phyloP scores from a whole-genome alignment of 1,284 basidiomycete species.

The Boletus sp. region DNA sequence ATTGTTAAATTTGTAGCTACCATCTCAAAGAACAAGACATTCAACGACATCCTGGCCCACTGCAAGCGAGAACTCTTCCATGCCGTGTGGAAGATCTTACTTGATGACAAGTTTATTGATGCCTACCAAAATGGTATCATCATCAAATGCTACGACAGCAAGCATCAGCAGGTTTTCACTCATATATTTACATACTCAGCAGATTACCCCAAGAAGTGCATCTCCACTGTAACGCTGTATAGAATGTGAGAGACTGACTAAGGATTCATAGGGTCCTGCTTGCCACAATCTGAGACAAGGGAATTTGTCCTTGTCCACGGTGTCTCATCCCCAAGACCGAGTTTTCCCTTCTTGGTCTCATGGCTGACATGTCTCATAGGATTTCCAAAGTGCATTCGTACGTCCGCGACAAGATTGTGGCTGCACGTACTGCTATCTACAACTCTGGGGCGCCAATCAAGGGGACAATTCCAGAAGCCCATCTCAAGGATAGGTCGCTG shows the following conservation, averaged over 20 bases:
- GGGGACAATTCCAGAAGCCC: neutral
- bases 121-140: constrained; percentile 40
- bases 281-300: neutral
- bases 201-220: neutral
- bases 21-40: neutral
- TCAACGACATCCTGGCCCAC: constrained; percentile 30
- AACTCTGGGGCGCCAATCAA: neutral
- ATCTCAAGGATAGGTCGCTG: neutral
- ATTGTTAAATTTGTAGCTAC: neutral
- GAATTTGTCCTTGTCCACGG: neutral
- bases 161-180: constrained; percentile 14
- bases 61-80: constrained; percentile 40
- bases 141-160: constrained; percentile 35
- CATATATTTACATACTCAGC: neutral
- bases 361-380: neutral
- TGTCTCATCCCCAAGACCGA: neutral
- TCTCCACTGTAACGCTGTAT: neutral
- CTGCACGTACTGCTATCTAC: neutral
- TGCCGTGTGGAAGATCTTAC: constrained; percentile 36
- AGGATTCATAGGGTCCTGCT: neutral
- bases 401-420: neutral
- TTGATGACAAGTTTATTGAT: constrained; percentile 37
- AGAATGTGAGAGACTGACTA: neutral
- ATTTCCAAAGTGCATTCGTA: neutral
- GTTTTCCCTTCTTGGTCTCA: neutral